Evolutionary conservation across 345 rosid genomes (phyloP).

Genomic region (Eucalyptus erythrocorys): DNA sequence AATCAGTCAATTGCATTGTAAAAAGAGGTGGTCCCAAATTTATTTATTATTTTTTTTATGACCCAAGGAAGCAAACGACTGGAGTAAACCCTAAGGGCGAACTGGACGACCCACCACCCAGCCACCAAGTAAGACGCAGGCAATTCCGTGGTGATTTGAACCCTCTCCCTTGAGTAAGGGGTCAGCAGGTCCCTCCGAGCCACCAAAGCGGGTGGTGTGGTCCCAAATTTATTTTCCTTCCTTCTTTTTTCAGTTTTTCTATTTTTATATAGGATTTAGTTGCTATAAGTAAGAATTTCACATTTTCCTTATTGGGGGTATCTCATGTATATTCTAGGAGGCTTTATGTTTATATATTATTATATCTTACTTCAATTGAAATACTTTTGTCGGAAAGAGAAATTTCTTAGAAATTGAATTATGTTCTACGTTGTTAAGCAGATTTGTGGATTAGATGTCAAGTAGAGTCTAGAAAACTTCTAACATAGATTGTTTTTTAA

Average conservation of each 20-base stretch:
- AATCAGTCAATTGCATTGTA: background rate
- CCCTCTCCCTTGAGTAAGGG: too few species aligned
- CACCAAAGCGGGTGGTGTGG: too few species aligned
- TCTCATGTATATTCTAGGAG: background rate
- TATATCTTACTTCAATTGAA: background rate
- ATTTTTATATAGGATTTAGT: background rate
- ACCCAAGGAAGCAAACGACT: too few species aligned
- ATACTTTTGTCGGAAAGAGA: background rate
- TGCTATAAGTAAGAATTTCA: background rate
- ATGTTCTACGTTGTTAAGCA: background rate
- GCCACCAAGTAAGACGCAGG: too few species aligned
- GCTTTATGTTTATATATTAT: background rate
- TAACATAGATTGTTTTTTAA: background rate
- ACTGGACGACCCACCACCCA: too few species aligned
- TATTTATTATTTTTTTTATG: too few species aligned
- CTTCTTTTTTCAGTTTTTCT: background rate
- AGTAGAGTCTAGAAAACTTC: background rate
- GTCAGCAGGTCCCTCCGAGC: too few species aligned
- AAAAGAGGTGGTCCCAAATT: background rate
- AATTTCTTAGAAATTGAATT: background rate
- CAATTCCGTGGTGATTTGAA: too few species aligned
- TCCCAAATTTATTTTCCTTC: background rate
- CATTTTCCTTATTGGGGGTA: background rate
- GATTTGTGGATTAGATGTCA: background rate
- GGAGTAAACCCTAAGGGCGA: too few species aligned